These are phyloP conservation scores for Leptomonas pyrrhocoris DNA, from an alignment of 208 protist genomes.

Conservation along the genomic window DNA sequence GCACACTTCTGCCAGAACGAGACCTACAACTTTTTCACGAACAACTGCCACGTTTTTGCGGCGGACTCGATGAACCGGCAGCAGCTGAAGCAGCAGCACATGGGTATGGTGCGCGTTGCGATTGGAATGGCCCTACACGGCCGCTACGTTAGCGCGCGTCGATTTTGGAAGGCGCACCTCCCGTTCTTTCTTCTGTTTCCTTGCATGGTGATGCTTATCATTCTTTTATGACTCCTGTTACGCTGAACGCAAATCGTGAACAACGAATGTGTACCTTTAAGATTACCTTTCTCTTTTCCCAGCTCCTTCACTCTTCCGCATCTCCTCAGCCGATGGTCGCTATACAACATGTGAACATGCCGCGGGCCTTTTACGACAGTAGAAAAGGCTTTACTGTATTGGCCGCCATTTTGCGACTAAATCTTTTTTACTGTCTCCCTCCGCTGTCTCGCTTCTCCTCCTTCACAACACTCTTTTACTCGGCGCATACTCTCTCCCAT, in stretches of 20 bases:
- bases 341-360: too few species aligned
- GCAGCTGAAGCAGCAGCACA: constrained; percentile 40
- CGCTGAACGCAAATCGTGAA: constrained; percentile 3
- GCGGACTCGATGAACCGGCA: constrained; percentile 55
- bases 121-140: constrained; percentile 57
- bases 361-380: too few species aligned
- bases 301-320: too few species aligned
- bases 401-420: too few species aligned
- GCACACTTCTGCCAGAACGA: constrained; percentile 69
- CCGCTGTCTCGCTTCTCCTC: too few species aligned
- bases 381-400: too few species aligned
- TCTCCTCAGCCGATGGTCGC: too few species aligned
- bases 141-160: constrained; percentile 33
- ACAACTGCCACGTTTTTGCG: constrained; percentile 91
- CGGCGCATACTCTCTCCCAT: background rate
- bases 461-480: background rate
- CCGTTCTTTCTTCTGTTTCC: constrained; percentile 31
- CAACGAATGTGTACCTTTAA: background rate
- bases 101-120: constrained; percentile 43
- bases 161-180: constrained; percentile 45
- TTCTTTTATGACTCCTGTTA: constrained; percentile 6
- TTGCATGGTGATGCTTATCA: constrained; percentile 12
- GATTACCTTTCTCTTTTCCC: background rate
- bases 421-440: too few species aligned
- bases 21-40: constrained; percentile 87